A percentile compares a stretch with the other conserved stretches of the same genome.
Conservation (phyloP, 257 asterid genomes). For the Solanum sejunctum region DNA sequence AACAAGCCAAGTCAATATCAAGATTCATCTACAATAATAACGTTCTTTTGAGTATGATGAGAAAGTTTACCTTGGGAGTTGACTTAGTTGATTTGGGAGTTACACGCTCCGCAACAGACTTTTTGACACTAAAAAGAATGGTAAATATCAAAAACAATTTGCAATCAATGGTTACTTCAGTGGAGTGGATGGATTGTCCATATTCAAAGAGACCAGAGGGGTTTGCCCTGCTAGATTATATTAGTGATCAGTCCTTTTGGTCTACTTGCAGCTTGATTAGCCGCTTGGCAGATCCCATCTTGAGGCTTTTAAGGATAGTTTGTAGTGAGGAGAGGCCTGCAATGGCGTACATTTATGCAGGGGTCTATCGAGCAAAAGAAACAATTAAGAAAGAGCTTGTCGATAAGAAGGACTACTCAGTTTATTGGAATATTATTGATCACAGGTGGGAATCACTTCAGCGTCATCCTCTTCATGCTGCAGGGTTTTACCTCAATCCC, state of each 20-base stretch:
- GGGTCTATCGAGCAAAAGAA: conserved; percentile 82
- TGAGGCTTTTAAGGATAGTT: conserved; percentile 64
- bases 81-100: conserved; percentile 67
- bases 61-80: conserved; percentile 64
- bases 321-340: conserved; percentile 69
- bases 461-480: conserved; percentile 76
- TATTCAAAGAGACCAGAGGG: conserved; percentile 64
- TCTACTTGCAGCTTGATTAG: conserved; percentile 38
- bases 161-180: conserved; percentile 79
- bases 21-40: conserved; percentile 54
- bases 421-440: conserved; percentile 83
- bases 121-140: conserved; percentile 67
- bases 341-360: conserved; percentile 79
- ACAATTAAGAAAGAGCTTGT: conserved; percentile 65
- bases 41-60: conserved; percentile 60
- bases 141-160: conserved; percentile 49
- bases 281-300: conserved; percentile 50
- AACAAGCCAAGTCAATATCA: conserved; percentile 69
- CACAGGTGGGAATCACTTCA: conserved; percentile 78
- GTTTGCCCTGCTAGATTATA: conserved; percentile 27
- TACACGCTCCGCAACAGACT: conserved; percentile 54
- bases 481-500: conserved; percentile 91
- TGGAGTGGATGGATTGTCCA: conserved; percentile 81
- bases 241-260: conserved; percentile 68
- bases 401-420: conserved; percentile 41